Base-by-base conservation (phyloP, 331 rosid species). In the Acacia concinna region DNA sequence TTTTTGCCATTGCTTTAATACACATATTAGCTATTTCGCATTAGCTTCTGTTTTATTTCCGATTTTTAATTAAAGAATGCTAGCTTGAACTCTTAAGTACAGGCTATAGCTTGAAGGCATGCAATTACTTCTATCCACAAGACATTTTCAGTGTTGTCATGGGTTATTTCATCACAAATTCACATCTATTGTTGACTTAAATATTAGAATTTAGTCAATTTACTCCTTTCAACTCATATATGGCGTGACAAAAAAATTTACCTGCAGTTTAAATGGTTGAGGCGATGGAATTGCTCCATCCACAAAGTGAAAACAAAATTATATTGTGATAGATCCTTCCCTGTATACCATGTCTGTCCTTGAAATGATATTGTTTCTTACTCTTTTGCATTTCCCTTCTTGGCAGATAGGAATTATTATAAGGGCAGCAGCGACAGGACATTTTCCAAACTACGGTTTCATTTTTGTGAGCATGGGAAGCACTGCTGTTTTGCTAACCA, bases 401-500 rank as follows among this genome's bases (percentile, higher is more conserved):
- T 73, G 87, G 72, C 92, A 95, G 98, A 86, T 91, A 32, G 99
- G 99, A 78, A 80, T 95, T 67, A 44, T 51, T 41, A 88, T 93
- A 78, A 87, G 97, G 87, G 83, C 96, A 10, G 81, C 78, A 56
- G 73, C 77, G 0, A 67, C 88, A 0, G 94, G 91, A 40, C 92
- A 88, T 79, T 54, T 93, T 38, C 98, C 97, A 3, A 83, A 89
- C 17, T 79, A 82, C 69, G 84, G 84, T 63, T 93, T 95, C 81
- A 52, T 91, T 21, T 78, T 88, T 28, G 97, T 85, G 69, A 90
- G 93, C 27, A 81, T 95, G 83, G 97, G 97, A 71, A 95, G 99
- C 86, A 93, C 97, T 30, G 97, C 91, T 73, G 91, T 95, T 78
- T 79, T 93, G 73, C 97, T 95, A 31, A 66, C 90, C 30, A 86